Evolutionary conservation across 805 yeast genomes (phyloP), one percentile per base, ranked within the genome.

Genomic region (Brettanomyces nanus): DNA sequence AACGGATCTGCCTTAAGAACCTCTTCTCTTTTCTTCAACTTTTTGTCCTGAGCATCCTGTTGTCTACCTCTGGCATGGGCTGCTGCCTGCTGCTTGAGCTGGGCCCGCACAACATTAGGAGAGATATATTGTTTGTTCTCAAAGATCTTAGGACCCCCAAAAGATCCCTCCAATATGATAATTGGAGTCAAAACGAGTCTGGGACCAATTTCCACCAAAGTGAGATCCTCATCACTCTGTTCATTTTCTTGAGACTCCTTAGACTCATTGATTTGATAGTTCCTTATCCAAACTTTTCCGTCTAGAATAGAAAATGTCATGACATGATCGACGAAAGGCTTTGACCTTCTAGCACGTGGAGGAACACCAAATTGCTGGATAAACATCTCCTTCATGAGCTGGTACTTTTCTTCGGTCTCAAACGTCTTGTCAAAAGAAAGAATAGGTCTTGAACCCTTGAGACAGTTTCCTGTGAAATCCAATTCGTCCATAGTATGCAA

Each of bases 101-200:
- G 96, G 10, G 98, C 85, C 68, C 98, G 83, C 28, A 82, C 90
- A 43, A 84, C 77, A 69, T 92, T 92, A 47, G 98, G 98, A 43
- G 95, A 85, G 34, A 92, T 95, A 62, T 85, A 92, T 63, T 90
- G 92, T 68, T 85, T 89, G 68, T 92, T 92, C 56, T 92, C 97
- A 63, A 85, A 92, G 47, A 92, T 87, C 71, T 89, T 86, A 46
- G 97, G 96, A 17, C 98, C 98, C 40, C 96, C 90, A 53, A 92
- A 92, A 2, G 97, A 86, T 35, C 98, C 98, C 66, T 92, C 97
- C 46, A 90, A 71, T 37, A 92, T 77, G 42, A 94, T 80, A 49
- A 92, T 89, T 45, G 82, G 79, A 3, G 97, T 90, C 67, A 92
- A 71, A 25, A 92, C 97, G 47, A 87, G 81, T 61, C 98, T 76